Evolutionary conservation across 768 basidiomycete species (phyloP), one percentile per base, ranked within the genome.

Genomic region (Multifurca ochricompacta): DNA sequence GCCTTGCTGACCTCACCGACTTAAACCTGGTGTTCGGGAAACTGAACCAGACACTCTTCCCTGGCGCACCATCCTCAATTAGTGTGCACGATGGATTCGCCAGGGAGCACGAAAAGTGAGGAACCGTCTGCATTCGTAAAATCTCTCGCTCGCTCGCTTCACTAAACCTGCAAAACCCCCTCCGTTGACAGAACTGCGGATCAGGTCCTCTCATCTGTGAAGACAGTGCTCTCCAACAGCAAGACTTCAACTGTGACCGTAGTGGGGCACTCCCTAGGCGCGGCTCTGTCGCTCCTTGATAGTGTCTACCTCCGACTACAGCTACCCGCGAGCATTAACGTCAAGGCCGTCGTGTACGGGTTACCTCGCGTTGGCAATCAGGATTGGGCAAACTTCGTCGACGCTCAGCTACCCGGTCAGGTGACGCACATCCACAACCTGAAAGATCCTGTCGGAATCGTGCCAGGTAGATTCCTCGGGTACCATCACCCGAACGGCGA

Each of bases 401-500:
- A 53, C 30, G 18, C 48, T 14, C 64, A 60, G 51, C 67, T 16
- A 9, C 19, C 34, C 2, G 36, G 61, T 6, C 60, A 65, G 40
- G 62, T 70, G 48, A 58, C 58, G 48, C 67, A 63, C 43, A 60
- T 71, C 53, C 68, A 66, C 57, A 64, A 67, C 65, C 75, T 79
- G 60, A 54, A 72, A 27, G 68, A 71, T 52, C 66, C 67, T 5
- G 59, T 84, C 39, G 82, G 83, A 21, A 82, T 78, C 54, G 70
- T 83, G 7, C 82, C 82, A 7, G 76, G 73, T 2, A 69, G 72
- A 18, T 69, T 67, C 53, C 62, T 81, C 55, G 77, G 77, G 46
- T 84, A 74, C 66, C 58, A 66, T 35, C 79, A 80, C 48, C 74
- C 76, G 1, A 66, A 72, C 31, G 79, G 79, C 18, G 80, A 82